Percentiles rank a stretch among this genome's conserved stretches.
Conservation (phyloP, 2,329 filamentous ascomycete genomes). For the Basipetospora chlamydospora region DNA sequence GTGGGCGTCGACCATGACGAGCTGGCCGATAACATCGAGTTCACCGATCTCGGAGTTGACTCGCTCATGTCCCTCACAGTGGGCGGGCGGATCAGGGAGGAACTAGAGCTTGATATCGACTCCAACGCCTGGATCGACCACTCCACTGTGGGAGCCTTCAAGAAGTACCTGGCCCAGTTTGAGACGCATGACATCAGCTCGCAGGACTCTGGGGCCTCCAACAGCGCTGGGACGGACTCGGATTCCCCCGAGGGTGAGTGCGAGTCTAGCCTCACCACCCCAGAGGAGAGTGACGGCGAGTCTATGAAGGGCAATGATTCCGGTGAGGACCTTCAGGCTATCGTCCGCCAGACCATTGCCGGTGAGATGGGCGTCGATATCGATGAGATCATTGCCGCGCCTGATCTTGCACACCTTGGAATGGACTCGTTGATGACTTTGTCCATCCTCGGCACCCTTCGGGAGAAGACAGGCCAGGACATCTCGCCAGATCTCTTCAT, state of each 20-base stretch:
- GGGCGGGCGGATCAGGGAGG: conserved; percentile 39
- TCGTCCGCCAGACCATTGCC: conserved; percentile 53
- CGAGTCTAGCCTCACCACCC: conserved; percentile 37
- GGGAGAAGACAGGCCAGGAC: conserved; percentile 36
- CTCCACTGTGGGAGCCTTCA: conserved; percentile 38
- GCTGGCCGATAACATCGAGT: conserved; percentile 39
- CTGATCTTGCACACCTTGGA: conserved; percentile 39
- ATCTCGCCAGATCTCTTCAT: conserved; percentile 47
- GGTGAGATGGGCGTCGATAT: conserved; percentile 58
- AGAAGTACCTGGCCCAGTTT: conserved; percentile 23
- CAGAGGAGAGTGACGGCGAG: conserved; percentile 36
- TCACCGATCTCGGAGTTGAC: conserved; percentile 44
- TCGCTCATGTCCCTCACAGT: conserved; percentile 48
- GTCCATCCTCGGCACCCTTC: conserved; percentile 37
- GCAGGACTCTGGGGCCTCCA: conserved; percentile 19
- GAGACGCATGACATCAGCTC: conserved; percentile 13
- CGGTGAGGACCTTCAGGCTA: conserved; percentile 28
- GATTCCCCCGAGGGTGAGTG: conserved; percentile 30
- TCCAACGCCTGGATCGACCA: conserved; percentile 39
- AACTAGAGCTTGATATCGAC: conserved; percentile 39
- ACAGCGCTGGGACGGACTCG: conserved; percentile 22
- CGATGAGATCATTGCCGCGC: conserved; percentile 41
- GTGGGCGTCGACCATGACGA: conserved; percentile 39
- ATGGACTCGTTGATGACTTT: conserved; percentile 46
- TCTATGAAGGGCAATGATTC: conserved; percentile 27